Percentiles rank a stretch among this genome's conserved stretches.
phyloP scores from a whole-genome alignment of 2,329 filamentous ascomycete species.

The Xylaria sp. region DNA sequence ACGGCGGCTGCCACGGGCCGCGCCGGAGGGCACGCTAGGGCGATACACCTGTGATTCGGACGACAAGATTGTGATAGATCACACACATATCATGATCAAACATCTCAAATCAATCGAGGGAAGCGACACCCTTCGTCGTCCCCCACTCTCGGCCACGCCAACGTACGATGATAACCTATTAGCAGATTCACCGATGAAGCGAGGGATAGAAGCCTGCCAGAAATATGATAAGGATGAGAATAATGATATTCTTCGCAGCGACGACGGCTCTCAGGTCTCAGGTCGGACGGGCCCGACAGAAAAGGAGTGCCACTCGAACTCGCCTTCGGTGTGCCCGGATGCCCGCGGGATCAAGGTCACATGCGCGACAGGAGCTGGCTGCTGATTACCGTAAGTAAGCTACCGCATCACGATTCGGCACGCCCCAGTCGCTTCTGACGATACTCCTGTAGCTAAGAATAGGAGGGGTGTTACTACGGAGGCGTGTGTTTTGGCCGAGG shows the following conservation, averaged over 20 bases:
- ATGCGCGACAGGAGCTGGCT: slow-evolving; percentile 5
- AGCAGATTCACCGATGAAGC: slow-evolving; percentile 2
- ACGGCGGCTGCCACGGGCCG: slow-evolving; percentile 34
- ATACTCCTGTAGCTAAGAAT: background rate
- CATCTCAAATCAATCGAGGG: background rate
- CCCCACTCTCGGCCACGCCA: slow-evolving; percentile 21
- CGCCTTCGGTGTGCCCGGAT: slow-evolving; percentile 24
- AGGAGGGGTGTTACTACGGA: background rate
- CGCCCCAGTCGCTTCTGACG: background rate
- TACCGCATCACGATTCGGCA: slow-evolving; percentile 3
- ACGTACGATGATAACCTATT: background rate
- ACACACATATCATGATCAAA: slow-evolving; percentile 28
- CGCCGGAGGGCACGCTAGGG: slow-evolving; percentile 13
- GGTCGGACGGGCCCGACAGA: slow-evolving; percentile 20
- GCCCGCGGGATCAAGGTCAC: slow-evolving; percentile 31
- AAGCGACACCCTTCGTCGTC: background rate
- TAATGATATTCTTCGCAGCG: background rate
- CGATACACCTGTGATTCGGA: slow-evolving; percentile 3
- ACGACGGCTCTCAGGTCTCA: slow-evolving; percentile 24
- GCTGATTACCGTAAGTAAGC: background rate
- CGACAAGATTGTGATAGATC: slow-evolving; percentile 29
- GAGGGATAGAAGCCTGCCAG: slow-evolving; percentile 1
- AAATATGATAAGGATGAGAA: background rate
- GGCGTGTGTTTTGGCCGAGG: no score
- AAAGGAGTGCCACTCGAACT: background rate